phyloP scores from a whole-genome alignment of 495 filamentous ascomycete genomes.

The Hypoxylon fragiforme region DNA sequence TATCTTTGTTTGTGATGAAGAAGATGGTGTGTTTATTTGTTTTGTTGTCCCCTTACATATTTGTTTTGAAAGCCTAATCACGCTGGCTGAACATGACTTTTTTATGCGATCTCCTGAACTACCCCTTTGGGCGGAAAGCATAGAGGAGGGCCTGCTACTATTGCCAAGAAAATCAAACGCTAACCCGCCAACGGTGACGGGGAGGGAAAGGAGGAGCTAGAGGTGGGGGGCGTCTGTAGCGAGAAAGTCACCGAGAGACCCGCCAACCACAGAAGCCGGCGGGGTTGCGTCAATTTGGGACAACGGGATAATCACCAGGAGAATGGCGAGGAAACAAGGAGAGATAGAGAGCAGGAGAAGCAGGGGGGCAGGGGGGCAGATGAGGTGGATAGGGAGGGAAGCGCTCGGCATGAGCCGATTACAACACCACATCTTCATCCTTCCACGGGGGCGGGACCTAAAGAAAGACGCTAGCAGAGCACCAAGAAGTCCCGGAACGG shows the following conservation, averaged over 20 bases:
- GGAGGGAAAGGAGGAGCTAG: slow-evolving; percentile 23
- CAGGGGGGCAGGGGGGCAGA: slow-evolving; percentile 1
- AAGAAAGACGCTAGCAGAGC: neutral
- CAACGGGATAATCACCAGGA: neutral
- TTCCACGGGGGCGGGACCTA: neutral
- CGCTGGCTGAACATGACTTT: slow-evolving; percentile 11
- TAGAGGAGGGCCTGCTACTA: slow-evolving; percentile 6
- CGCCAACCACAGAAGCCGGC: slow-evolving; percentile 18
- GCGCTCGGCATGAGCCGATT: slow-evolving; percentile 26
- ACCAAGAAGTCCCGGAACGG: neutral
- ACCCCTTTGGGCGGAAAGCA: slow-evolving; percentile 25
- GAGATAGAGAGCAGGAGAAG: neutral
- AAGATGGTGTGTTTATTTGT: slow-evolving; percentile 13
- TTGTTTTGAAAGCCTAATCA: slow-evolving; percentile 14
- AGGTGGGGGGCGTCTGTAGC: neutral
- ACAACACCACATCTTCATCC: slow-evolving; percentile 19
- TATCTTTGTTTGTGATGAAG: too few relatives aligned
- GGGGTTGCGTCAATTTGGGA: slow-evolving; percentile 30
- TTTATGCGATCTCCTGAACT: slow-evolving; percentile 20
- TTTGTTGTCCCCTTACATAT: slow-evolving; percentile 2
- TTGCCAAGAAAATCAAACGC: slow-evolving; percentile 12
- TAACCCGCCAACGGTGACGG: slow-evolving; percentile 6
- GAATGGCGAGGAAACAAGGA: neutral
- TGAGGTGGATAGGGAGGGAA: neutral
- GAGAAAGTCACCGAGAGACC: neutral